Base-by-base conservation (phyloP, 768 basidiomycete genomes). In the Dacryopinax primogenitus region DNA sequence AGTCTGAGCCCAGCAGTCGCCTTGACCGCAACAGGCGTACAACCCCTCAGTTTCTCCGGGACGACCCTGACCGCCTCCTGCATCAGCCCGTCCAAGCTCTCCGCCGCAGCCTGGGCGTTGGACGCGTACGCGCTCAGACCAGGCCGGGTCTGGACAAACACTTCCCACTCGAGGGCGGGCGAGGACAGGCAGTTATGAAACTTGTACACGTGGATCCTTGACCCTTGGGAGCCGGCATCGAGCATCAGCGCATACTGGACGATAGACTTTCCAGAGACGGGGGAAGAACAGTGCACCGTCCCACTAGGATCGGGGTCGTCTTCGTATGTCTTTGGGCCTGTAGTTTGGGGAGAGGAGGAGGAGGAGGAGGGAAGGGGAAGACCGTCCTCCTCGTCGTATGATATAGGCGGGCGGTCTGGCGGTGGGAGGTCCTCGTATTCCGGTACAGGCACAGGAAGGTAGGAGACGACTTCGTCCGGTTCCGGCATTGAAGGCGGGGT, bases 191-290 rank as follows among this genome's bases (percentile, higher is more conserved):
- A 93, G 78, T 92, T 86, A 81, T 95, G 82, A 84, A 98, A 97
- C 73, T 96, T 98, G 86, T 98, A 99, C 33, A 98, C 82, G 80
- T 99, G 96, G 71, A 98, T 93, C 18, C 96, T 84, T 0, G 94
- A 96, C 21, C 95, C 96, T 0, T 93, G 96, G 18, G 94, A 97
- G 26, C 96, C 96, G 0, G 96, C 95, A 74, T 99, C 96, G 77
- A 98, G 90, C 86, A 97, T 96, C 71, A 98, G 82, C 0, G 92
- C 93, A 74, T 90, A 99, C 73, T 92, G 91, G 13, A 95, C 87
- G 65, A 95, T 78, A 0, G 82, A 80, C 62, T 78, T 71, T 63
- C 74, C 71, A 1, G 80, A 69, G 15, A 84, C 75, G 0, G 91
- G 83, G 0, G 74, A 64, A 0, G 80, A 81, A 77, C 93, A 97